Evolutionary conservation across 202 grass and related monocot genomes (phyloP).

Genomic region (Bolboschoenoplectus hybrid): DNA sequence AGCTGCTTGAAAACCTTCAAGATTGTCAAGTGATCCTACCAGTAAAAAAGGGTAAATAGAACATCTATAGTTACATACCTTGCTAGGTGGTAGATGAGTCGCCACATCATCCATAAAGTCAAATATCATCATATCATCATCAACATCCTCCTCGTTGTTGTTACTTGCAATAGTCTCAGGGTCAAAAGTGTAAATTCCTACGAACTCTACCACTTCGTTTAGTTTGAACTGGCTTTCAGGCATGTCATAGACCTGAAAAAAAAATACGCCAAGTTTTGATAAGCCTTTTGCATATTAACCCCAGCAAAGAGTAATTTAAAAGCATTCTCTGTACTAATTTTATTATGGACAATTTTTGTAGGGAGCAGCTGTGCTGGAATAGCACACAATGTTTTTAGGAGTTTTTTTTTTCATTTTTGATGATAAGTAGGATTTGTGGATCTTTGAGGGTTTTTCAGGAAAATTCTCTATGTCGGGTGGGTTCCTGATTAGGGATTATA

Average conservation of each 20-base stretch:
- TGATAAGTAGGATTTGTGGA: too few species aligned
- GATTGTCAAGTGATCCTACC: not conserved
- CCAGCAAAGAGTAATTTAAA: conserved; percentile 16
- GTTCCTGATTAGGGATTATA: too few species aligned
- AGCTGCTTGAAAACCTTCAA: not conserved
- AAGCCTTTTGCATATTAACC: not conserved
- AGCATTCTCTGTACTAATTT: conserved; percentile 3
- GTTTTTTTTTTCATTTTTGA: too few species aligned
- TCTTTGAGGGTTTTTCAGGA: too few species aligned
- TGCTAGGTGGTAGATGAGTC: conserved; percentile 74
- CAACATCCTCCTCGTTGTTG: conserved; percentile 68
- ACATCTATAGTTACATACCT: conserved; percentile 45
- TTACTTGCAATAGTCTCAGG: conserved; percentile 68
- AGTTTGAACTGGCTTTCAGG: conserved; percentile 80
- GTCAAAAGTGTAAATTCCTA: conserved; percentile 95
- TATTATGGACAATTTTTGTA: too few species aligned
- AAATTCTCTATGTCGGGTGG: too few species aligned
- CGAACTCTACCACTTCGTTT: conserved; percentile 91
- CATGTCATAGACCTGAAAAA: conserved; percentile 87
- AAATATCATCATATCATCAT: conserved; percentile 49
- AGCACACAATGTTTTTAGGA: too few species aligned
- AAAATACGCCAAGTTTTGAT: conserved; percentile 25
- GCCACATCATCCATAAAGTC: conserved; percentile 83
- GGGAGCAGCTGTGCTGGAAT: too few species aligned
- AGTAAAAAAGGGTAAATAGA: not conserved